Evolutionary conservation across 2,329 filamentous ascomycete species (phyloP).

Genomic region (Ceratocystiopsis sp.): DNA sequence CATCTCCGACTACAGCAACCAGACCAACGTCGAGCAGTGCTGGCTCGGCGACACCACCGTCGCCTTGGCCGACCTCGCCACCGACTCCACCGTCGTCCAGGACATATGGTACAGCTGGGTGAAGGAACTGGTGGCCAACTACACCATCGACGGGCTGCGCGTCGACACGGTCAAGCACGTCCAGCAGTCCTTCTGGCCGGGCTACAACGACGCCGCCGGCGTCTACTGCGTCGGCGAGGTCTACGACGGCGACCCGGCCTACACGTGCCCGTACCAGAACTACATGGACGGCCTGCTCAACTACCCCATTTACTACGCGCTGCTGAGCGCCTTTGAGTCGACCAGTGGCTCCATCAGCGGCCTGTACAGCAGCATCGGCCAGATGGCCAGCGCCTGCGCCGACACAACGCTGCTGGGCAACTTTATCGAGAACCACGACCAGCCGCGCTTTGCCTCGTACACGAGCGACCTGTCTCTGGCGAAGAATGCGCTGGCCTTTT

Average conservation of each 20-base stretch:
- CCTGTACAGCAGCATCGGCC: conserved; percentile 21
- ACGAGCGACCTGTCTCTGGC: conserved; percentile 37
- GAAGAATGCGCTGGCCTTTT: conserved; percentile 42
- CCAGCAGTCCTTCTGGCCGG: conserved; percentile 38
- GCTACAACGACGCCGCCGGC: conserved; percentile 34
- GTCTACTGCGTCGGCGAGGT: conserved; percentile 47
- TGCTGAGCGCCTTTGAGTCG: conserved; percentile 19
- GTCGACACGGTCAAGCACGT: conserved; percentile 48
- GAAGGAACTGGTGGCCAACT: conserved; percentile 36
- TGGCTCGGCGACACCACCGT: conserved; percentile 32
- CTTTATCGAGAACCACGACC: conserved; percentile 45
- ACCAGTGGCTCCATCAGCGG: conserved; percentile 20
- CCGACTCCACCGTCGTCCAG: conserved; percentile 21
- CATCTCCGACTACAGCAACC: conserved; percentile 29
- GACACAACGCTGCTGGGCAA: conserved; percentile 29
- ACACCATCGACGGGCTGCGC: conserved; percentile 37
- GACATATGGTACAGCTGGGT: conserved; percentile 41
- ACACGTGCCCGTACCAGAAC: conserved; percentile 34
- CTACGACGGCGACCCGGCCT: conserved; percentile 32
- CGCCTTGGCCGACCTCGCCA: conserved; percentile 46
- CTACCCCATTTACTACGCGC: conserved; percentile 30
- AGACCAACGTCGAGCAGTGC: conserved; percentile 31
- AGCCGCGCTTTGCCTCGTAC: conserved; percentile 32
- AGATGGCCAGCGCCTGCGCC: conserved; percentile 20
- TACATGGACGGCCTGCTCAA: conserved; percentile 41